Conservation (phyloP, 129 eudicot species). For the Flaveria ramosissima region DNA sequence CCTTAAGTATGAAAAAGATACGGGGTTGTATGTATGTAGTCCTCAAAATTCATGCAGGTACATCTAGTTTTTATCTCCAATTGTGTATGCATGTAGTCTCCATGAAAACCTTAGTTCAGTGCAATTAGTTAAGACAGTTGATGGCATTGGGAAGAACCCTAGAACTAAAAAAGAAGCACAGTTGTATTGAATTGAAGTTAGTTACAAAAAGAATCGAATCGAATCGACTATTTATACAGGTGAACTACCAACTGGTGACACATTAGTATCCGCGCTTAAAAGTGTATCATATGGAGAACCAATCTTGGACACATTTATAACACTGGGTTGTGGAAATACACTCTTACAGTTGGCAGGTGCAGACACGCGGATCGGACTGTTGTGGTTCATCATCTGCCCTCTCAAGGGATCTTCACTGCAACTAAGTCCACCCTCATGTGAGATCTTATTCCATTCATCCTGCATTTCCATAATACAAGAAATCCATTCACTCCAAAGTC, state of each 20-base stretch:
- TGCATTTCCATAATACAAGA: slow-evolving; percentile 11
- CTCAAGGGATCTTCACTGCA: slow-evolving; percentile 35
- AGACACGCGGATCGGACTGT: slow-evolving; percentile 27
- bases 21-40: too few relatives aligned
- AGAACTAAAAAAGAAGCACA: slow-evolving; percentile 1
- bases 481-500: not conserved
- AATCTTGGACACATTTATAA: slow-evolving; percentile 22
- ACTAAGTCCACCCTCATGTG: slow-evolving; percentile 30
- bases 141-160: not conserved
- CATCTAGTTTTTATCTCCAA: not conserved
- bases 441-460: slow-evolving; percentile 38
- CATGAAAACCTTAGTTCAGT: not conserved
- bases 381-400: slow-evolving; percentile 30
- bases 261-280: not conserved
- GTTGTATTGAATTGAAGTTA: slow-evolving; percentile 9
- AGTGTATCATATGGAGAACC: slow-evolving; percentile 6
- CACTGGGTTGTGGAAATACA: slow-evolving; percentile 23
- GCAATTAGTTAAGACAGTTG: not conserved
- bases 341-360: slow-evolving; percentile 24
- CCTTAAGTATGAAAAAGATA: too few relatives aligned
- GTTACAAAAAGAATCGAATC: slow-evolving; percentile 30
- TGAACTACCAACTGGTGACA: slow-evolving; percentile 30
- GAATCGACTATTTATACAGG: slow-evolving; percentile 29
- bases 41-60: not conserved
- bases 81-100: not conserved